These are phyloP conservation scores for Aspergillus proliferans DNA, from an alignment of 2,329 filamentous ascomycete genomes.

Conservation along the genomic window DNA sequence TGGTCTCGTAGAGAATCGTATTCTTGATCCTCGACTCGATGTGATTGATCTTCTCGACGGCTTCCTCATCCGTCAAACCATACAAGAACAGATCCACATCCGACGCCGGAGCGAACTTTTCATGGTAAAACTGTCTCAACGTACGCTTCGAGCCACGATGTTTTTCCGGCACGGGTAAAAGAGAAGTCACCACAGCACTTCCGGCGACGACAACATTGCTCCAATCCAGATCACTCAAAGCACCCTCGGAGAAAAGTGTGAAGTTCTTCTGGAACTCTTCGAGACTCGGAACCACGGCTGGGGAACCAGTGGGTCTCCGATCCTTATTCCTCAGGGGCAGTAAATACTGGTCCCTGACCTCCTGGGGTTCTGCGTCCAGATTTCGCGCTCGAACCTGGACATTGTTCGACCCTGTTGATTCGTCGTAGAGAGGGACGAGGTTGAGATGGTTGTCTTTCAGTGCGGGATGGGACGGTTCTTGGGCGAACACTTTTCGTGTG, in stretches of 20 bases:
- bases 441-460: constrained; percentile 27
- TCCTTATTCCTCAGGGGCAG: constrained; percentile 40
- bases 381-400: constrained; percentile 28
- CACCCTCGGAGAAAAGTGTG: constrained; percentile 72
- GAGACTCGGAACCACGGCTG: constrained; percentile 61
- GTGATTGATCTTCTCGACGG: constrained; percentile 74
- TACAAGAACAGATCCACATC: constrained; percentile 86
- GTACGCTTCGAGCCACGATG: constrained; percentile 57
- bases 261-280: constrained; percentile 74
- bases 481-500: constrained; percentile 33
- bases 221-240: constrained; percentile 72
- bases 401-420: constrained; percentile 13
- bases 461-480: constrained; percentile 28
- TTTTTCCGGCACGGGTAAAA: constrained; percentile 63
- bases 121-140: constrained; percentile 68
- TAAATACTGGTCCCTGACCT: constrained; percentile 28
- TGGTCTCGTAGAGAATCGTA: constrained; percentile 74
- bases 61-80: constrained; percentile 68
- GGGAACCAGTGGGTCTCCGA: constrained; percentile 57
- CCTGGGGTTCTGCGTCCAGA: constrained; percentile 21
- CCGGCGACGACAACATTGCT: constrained; percentile 75
- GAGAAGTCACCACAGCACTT: constrained; percentile 71
- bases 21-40: constrained; percentile 72
- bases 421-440: constrained; percentile 29
- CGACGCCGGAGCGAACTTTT: constrained; percentile 72